Conservation (phyloP, 768 basidiomycete species). For the Mycena floridula region DNA sequence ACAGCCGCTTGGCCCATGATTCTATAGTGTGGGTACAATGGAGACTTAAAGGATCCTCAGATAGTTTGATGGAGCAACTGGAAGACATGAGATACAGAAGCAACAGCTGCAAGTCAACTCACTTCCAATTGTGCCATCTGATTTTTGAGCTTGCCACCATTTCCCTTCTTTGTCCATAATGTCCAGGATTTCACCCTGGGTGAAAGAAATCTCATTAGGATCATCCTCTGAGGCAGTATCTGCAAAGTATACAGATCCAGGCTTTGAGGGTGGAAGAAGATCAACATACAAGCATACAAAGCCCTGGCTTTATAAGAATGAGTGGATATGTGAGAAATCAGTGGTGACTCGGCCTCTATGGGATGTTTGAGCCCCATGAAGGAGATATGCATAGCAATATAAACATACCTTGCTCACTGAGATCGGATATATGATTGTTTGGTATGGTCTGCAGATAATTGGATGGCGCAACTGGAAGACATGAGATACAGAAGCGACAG, state of each 20-base stretch:
- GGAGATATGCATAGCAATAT: no score
- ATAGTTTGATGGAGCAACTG: constrained; percentile 80
- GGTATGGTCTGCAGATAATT: constrained; percentile 81
- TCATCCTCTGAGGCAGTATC: constrained; percentile 94
- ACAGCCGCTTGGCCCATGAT: no score
- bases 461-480: constrained; percentile 58
- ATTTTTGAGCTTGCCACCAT: constrained; percentile 87
- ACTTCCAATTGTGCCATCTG: constrained; percentile 76
- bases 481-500: neutral
- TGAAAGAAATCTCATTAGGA: constrained; percentile 92
- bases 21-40: no score
- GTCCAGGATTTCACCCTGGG: constrained; percentile 88
- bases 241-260: constrained; percentile 25
- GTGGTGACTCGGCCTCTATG: no score
- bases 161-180: constrained; percentile 90
- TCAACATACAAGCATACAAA: constrained; percentile 75
- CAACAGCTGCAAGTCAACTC: constrained; percentile 35
- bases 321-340: no score
- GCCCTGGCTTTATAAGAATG: constrained; percentile 81
- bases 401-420: no score
- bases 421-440: no score
- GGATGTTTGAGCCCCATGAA: no score
- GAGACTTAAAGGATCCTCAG: constrained; percentile 75
- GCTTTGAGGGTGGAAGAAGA: constrained; percentile 5
- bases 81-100: no score